Percentiles rank a stretch among this genome's conserved stretches.
These are phyloP conservation scores for Nemania bipapillata DNA, from an alignment of 2,329 filamentous ascomycete species.

Conservation along the genomic window DNA sequence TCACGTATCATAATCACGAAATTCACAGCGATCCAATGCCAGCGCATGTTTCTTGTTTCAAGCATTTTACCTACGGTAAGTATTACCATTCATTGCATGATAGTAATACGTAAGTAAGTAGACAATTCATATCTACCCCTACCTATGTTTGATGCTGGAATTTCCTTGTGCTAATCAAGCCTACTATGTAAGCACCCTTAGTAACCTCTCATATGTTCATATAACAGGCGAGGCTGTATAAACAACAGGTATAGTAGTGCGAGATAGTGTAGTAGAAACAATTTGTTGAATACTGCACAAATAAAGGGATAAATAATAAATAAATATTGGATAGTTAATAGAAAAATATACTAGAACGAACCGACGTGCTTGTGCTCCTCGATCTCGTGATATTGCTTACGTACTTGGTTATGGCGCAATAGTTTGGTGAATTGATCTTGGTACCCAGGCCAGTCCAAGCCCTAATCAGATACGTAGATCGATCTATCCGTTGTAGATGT, in stretches of 20 bases:
- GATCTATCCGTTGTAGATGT: conserved; percentile 5
- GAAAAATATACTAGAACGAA: too few species aligned
- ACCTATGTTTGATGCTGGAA: not conserved
- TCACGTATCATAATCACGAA: not conserved
- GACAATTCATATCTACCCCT: not conserved
- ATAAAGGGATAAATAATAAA: not conserved
- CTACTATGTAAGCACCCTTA: too few species aligned
- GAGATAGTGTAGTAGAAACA: too few species aligned
- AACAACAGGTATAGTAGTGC: too few species aligned
- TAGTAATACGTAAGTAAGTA: not conserved
- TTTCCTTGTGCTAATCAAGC: not conserved
- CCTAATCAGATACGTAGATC: not conserved
- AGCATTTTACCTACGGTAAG: not conserved
- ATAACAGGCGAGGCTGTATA: too few species aligned
- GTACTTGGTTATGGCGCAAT: not conserved
- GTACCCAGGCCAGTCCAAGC: too few species aligned
- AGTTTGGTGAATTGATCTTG: not conserved
- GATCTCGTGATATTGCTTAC: conserved; percentile 10
- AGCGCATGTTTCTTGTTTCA: not conserved
- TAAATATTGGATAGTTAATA: too few species aligned
- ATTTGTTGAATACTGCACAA: too few species aligned
- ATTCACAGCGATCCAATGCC: not conserved
- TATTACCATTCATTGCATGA: not conserved
- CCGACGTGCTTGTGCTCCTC: not conserved
- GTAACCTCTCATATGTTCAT: too few species aligned